Evolutionary conservation across 2,329 filamentous ascomycete genomes (phyloP), one percentile per base, ranked within the genome.

Genomic region (Dothiorella sarmentorum): DNA sequence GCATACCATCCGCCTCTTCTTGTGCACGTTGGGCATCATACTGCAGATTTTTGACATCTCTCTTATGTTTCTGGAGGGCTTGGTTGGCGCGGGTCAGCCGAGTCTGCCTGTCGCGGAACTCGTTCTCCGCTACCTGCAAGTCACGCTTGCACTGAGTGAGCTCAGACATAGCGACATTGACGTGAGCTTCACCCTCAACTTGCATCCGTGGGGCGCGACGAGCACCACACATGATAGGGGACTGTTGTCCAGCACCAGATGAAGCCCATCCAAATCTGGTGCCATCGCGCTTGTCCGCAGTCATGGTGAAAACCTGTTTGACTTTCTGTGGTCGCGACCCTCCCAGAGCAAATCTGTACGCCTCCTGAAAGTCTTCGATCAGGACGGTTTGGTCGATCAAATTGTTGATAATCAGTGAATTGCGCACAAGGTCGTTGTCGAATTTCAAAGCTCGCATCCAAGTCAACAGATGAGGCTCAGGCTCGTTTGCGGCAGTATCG

Each of bases 341-440:
- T 38, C 6, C 81, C 79, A 61, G 84, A 82, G 96, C 89, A 44
- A 89, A 82, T 3, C 79, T 75, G 42, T 87, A 79, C 1, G 87
- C 94, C 58, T 90, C 82, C 1, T 79, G 72, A 26, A 89, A 79
- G 27, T 87, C 79, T 58, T 85, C 79, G 56, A 97, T 85, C 0
- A 99, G 78, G 5, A 96, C 83, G 7, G 87, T 85, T 71, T 97
- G 92, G 62, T 99, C 94, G 55, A 97, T 90, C 6, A 77, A 75
- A 65, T 91, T 82, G 62, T 86, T 87, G 69, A 97, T 94, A 67
- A 99, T 87, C 45, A 97, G 77, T 60, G 91, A 87, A 61, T 91
- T 88, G 51, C 86, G 86, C 18, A 97, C 87, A 42, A 89, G 75
- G 18, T 89, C 83, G 64, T 93, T 85, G 61, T 94, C 89, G 62